Evolutionary conservation across 2,329 filamentous ascomycete species (phyloP).

Genomic region (Colletotrichum horii): DNA sequence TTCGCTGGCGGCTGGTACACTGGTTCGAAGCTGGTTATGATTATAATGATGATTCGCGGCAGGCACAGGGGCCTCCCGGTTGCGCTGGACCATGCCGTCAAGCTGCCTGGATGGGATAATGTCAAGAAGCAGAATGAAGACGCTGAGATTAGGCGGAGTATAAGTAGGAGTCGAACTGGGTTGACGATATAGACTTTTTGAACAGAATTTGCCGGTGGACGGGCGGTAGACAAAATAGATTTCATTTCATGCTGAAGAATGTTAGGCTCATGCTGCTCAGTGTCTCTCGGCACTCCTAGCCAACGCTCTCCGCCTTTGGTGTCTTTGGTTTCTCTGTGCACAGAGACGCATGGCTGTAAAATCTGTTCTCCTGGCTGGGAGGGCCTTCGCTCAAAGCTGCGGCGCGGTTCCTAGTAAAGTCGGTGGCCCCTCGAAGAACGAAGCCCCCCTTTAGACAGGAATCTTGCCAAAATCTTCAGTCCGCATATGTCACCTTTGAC

Average conservation of each 20-base stretch:
- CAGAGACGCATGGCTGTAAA: no score
- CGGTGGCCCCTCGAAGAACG: no score
- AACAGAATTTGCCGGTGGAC: neutral
- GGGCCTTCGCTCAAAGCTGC: no score
- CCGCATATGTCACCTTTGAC: no score
- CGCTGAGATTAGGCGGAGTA: conserved; percentile 1
- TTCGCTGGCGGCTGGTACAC: conserved; percentile 60
- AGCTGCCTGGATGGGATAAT: conserved; percentile 40
- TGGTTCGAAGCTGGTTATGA: conserved; percentile 62
- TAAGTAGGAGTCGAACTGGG: neutral
- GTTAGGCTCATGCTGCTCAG: fast-evolving
- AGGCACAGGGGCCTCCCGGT: conserved; percentile 62
- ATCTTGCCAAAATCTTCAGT: no score
- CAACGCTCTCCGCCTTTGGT: no score
- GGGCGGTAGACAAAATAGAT: neutral
- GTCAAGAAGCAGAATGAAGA: conserved; percentile 34
- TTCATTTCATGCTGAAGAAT: neutral
- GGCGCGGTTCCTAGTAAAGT: no score
- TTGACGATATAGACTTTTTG: neutral
- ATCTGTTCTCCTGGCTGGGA: no score
- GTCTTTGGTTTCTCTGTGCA: no score
- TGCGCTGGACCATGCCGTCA: conserved; percentile 58
- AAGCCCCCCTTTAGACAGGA: no score
- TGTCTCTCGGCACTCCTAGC: fast-evolving
- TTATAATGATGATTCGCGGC: conserved; percentile 61